Base-by-base conservation (phyloP, 139 green algal genomes). In the Tetraselmis striata region DNA sequence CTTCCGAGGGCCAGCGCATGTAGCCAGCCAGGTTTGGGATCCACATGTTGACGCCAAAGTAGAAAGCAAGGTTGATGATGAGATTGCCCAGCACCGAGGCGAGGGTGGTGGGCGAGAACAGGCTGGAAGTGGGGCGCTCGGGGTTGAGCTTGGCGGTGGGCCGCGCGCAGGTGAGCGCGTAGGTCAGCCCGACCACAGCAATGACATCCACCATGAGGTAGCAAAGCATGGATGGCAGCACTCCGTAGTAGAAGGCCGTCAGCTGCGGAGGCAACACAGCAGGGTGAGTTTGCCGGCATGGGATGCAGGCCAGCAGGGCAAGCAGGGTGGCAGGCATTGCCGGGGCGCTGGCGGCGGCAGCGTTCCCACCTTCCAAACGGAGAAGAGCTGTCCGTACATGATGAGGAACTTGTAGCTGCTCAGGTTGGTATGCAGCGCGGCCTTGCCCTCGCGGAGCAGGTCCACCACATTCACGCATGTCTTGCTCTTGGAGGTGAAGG, bases 191-290 rank as follows among this genome's bases (percentile, higher is more conserved):
- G 74, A 84, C 78, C 2, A 78, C 78, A 22, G 81, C 67, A 80
- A 84, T 76, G 31, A 78, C 77, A 18, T 84, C 81, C 32, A 76
- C 76, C 74, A 78, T 75, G 27, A 84, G 31, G 81, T 80, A 84
- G 23, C 58, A 67, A 30, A 80, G 32, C 26, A 79, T 67, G 31
- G 59, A 77, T 30, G 78, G 30, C 26, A 84, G 30, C 22, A 84
- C 77, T 1, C 74, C 81, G 59, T 80, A 80, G 28, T 59, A 80
- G 81, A 75, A 84, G 31, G 23, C 75, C 0, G 81, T 31, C 58
- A 84, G 58, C 11, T 84, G 45, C 18, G 45, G 11, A 67, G 45
- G n/a, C n/a, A n/a, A n/a, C n/a, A n/a, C n/a, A n/a, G n/a, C n/a
- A n/a, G n/a, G n/a, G n/a, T n/a, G n/a, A n/a, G n/a, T n/a, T n/a